Base-by-base conservation (phyloP, 208 protist species). In the Trypanosoma lewisi region DNA sequence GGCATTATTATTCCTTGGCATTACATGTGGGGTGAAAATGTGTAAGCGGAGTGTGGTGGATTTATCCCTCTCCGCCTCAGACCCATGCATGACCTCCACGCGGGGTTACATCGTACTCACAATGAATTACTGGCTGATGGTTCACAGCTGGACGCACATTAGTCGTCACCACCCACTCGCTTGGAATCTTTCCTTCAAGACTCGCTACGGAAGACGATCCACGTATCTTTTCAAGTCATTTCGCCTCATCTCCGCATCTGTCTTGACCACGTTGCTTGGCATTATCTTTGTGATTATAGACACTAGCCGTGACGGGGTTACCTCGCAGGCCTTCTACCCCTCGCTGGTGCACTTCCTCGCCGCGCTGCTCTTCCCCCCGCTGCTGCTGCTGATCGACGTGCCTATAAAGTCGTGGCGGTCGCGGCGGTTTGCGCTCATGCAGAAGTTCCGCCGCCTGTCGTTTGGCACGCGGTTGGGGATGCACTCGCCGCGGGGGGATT, bases 381-480 rank as follows among this genome's bases (percentile, higher is more conserved):
- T 94, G 1, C 57, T 92, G 37, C 59, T 95, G 9, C 65, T 69
- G 0, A 63, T 94, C 11, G 91, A 97, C 62, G 78, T 80, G 56
- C 87, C 85, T 3, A 85, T 94, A 30, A 97, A 97, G 73, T 70
- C 78, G 12, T 93, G 87, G 87, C 79, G 91, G 4, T 70, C 77
- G 63, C 75, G 70, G 51, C 79, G 85, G 17, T 95, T 88, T 66
- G 86, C 48, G 33, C 79, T 85, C 34, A 95, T 92, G 87, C 91
- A 96, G 49, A 93, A 93, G 56, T 96, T 92, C 44, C 78, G 86
- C 36, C 85, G 89, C 41, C 65, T 97, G 23, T 86, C 78, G 37
- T 97, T 91, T 71, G 89, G 85, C 23, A 97, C 91, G 9, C 86
- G 89, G 2, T 80, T 97, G 4, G 91, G 91, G 37, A 97, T 97